Evolutionary conservation across 2,329 filamentous ascomycete species (phyloP).

Genomic region (Scorias spongiosa): DNA sequence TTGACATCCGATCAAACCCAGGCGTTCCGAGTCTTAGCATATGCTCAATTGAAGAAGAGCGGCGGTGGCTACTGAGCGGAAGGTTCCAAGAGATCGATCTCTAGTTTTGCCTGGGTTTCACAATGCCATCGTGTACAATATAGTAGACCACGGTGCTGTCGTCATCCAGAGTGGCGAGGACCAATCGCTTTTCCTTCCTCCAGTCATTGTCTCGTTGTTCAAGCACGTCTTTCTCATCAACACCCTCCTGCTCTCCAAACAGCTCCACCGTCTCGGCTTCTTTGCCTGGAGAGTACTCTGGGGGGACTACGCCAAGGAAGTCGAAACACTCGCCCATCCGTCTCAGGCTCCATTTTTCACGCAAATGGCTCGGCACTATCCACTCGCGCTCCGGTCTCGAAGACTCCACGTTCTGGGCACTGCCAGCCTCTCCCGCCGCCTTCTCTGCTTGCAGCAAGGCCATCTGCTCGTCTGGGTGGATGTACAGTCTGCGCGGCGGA

Average conservation of each 20-base stretch:
- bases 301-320: slow-evolving; percentile 28
- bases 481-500: slow-evolving; percentile 57
- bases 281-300: background rate
- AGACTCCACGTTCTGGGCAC: slow-evolving; percentile 15
- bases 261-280: slow-evolving; percentile 18
- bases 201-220: slow-evolving; percentile 21
- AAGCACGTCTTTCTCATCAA: slow-evolving; percentile 16
- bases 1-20: no score
- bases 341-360: slow-evolving; percentile 56
- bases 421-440: slow-evolving; percentile 15
- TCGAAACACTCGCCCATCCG: slow-evolving; percentile 58
- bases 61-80: no score
- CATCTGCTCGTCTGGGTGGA: slow-evolving; percentile 72
- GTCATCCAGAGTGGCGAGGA: slow-evolving; percentile 61
- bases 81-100: background rate
- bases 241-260: slow-evolving; percentile 6
- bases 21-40: no score
- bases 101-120: slow-evolving; percentile 74
- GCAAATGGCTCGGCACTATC: slow-evolving; percentile 58
- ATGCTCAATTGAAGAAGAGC: no score
- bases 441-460: slow-evolving; percentile 46
- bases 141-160: slow-evolving; percentile 80
- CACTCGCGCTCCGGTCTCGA: slow-evolving; percentile 45
- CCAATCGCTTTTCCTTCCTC: slow-evolving; percentile 45
- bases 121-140: slow-evolving; percentile 70